Evolutionary conservation across 2,329 filamentous ascomycete genomes (phyloP), one percentile per base, ranked within the genome.

Genomic region (Diaporthe ilicicola): DNA sequence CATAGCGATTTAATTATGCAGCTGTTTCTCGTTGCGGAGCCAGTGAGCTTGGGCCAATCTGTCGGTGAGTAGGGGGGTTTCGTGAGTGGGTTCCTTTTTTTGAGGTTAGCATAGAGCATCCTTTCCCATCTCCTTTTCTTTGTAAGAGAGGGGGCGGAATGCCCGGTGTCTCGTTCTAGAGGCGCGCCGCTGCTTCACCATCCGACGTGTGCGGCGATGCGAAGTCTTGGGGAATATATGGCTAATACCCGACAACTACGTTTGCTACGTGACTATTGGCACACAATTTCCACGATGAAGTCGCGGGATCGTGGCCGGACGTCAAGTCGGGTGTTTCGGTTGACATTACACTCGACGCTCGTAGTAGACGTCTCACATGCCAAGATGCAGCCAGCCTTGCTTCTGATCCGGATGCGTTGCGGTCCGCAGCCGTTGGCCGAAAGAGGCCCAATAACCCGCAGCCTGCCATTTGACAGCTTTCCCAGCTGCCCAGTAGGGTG

Each of bases 1-100:
- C 61, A 70, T 59, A 66, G 42, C 39, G 61, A 66, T 27, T 64
- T 48, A 50, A 39, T 55, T 44, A 65, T 46, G 42, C 32, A 34
- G 69, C 65, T 46, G 44, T 46, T 68, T 39, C 32, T 55, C 53
- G 27, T 68, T 59, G 9, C 39, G 50, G 24, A 22, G 62, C 10
- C 48, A 44, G 34, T 50, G 4, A 22, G 29, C 10, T 12, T 22
- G 24, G 42, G 64, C 42, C 39, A 15, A 53, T n/a, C 50, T 34
- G 51, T 46, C n/a, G 27, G 39, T 67, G 29, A 24, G 44, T 37
- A 34, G 44, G n/a, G n/a, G 37, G 24, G 37, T 13, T 44, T 44
- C 27, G 22, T 44, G 34, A 17, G 54, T 22, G 37, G 42, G 13
- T 64, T 24, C 59, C 9, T 50, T 50, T 50, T 50, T 17, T 24